Conservation (phyloP, 345 rosid genomes). For the Gossypium bickii region DNA sequence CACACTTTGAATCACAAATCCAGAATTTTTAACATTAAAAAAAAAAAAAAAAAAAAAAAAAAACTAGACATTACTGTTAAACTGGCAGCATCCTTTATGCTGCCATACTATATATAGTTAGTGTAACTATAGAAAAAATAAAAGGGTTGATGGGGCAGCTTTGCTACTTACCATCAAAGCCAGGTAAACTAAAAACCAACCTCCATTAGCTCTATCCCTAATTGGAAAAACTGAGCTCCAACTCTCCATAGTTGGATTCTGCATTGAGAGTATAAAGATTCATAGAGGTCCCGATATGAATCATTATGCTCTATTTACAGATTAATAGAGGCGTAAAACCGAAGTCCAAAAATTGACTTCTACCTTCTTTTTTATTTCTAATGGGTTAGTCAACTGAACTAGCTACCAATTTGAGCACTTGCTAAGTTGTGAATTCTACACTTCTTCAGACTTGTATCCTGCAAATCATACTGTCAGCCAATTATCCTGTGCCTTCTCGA, state of each 20-base stretch:
- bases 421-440: slow-evolving; percentile 25
- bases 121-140: slow-evolving; percentile 17
- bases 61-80: slow-evolving; percentile 24
- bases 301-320: slow-evolving; percentile 60
- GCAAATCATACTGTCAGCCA: slow-evolving; percentile 35
- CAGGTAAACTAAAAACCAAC: slow-evolving; percentile 43
- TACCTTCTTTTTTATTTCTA: slow-evolving; percentile 25
- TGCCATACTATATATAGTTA: slow-evolving; percentile 24
- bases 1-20: slow-evolving; percentile 23
- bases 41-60: neutral
- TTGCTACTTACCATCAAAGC: slow-evolving; percentile 29
- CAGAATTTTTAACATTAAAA: slow-evolving; percentile 14
- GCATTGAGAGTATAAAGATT: slow-evolving; percentile 39
- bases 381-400: slow-evolving; percentile 35
- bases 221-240: slow-evolving; percentile 59
- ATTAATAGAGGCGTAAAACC: slow-evolving; percentile 47
- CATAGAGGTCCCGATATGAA: slow-evolving; percentile 33
- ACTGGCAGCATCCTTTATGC: slow-evolving; percentile 30
- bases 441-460: slow-evolving; percentile 41
- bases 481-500: slow-evolving; percentile 43
- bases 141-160: slow-evolving; percentile 28
- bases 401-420: slow-evolving; percentile 46
- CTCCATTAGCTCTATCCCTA: slow-evolving; percentile 60
- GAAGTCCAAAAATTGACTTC: slow-evolving; percentile 33
- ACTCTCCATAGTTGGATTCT: slow-evolving; percentile 48